Evolutionary conservation across 768 basidiomycete species (phyloP).

Genomic region (Hemileccinum rubropunctum): DNA sequence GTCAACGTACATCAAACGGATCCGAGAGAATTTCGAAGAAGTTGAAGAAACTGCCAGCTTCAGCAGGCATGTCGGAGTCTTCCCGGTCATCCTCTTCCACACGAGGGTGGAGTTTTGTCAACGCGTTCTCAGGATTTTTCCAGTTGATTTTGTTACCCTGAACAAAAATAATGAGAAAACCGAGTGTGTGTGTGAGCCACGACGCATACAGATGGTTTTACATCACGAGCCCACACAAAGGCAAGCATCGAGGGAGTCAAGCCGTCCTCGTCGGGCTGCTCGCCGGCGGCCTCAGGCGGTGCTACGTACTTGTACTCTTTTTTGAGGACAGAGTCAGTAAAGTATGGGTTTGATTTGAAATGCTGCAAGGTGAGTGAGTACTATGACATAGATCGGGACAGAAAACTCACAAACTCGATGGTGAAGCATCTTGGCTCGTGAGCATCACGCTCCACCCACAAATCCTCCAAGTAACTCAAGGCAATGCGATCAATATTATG

Average conservation of each 20-base stretch:
- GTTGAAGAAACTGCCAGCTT: constrained; percentile 86
- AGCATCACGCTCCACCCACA: constrained; percentile 77
- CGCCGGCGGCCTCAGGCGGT: constrained; percentile 48
- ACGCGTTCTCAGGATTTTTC: constrained; percentile 74
- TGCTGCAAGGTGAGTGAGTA: constrained; percentile 42
- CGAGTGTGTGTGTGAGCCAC: background rate
- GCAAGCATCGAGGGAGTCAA: constrained; percentile 75
- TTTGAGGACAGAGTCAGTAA: constrained; percentile 69
- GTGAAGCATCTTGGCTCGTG: constrained; percentile 79
- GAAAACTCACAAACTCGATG: constrained; percentile 77
- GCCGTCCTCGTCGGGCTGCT: constrained; percentile 69
- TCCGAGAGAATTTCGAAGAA: constrained; percentile 71
- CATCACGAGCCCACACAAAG: constrained; percentile 78
- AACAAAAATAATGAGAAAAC: constrained; percentile 1
- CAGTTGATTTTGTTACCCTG: constrained; percentile 72
- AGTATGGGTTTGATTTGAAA: constrained; percentile 87
- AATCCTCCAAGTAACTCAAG: constrained; percentile 77
- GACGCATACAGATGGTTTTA: constrained; percentile 57
- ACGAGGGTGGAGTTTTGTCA: constrained; percentile 78
- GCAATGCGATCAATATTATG: constrained; percentile 79
- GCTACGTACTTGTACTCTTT: constrained; percentile 78
- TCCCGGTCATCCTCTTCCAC: constrained; percentile 55
- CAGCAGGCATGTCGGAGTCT: constrained; percentile 53
- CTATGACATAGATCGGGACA: constrained; percentile 1
- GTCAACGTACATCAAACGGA: constrained; percentile 58